phyloP scores from a whole-genome alignment of 495 filamentous ascomycete species.

The Penicillium canescens region DNA sequence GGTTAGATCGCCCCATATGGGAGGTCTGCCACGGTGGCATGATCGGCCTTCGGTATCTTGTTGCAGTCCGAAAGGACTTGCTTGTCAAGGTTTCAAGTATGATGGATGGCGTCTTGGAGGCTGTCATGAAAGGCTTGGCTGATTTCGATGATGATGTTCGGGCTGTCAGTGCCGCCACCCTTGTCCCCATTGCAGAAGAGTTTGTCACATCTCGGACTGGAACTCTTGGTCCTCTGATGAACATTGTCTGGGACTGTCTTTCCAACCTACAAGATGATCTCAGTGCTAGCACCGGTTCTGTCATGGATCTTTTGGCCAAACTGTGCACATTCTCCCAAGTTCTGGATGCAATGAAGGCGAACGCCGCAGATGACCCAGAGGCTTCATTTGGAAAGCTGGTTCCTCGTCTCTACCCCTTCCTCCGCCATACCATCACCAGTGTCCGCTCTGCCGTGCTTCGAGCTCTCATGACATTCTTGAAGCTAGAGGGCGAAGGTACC shows the following conservation, averaged over 20 bases:
- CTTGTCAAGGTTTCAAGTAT: constrained; percentile 77
- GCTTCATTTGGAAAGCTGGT: constrained; percentile 90
- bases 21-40: constrained; percentile 97
- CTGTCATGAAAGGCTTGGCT: constrained; percentile 91
- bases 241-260: constrained; percentile 95
- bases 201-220: constrained; percentile 80
- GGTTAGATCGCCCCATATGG: constrained; percentile 72
- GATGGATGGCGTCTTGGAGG: constrained; percentile 88
- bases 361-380: constrained; percentile 77
- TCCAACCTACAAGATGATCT: constrained; percentile 94
- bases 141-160: constrained; percentile 95
- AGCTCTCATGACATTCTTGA: constrained; percentile 88
- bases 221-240: constrained; percentile 77
- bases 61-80: constrained; percentile 90
- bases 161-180: constrained; percentile 91
- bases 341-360: constrained; percentile 88
- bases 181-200: constrained; percentile 93
- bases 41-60: constrained; percentile 92
- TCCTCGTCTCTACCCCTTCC: constrained; percentile 90
- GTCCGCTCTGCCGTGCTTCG: constrained; percentile 91
- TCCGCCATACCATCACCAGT: constrained; percentile 94
- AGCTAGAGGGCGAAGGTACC: constrained; percentile 77
- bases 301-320: constrained; percentile 96
- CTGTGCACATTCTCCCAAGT: constrained; percentile 94
- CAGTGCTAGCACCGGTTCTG: constrained; percentile 93